Conservation (phyloP, 441 rosid genomes). For the Syzygium malaccense region DNA sequence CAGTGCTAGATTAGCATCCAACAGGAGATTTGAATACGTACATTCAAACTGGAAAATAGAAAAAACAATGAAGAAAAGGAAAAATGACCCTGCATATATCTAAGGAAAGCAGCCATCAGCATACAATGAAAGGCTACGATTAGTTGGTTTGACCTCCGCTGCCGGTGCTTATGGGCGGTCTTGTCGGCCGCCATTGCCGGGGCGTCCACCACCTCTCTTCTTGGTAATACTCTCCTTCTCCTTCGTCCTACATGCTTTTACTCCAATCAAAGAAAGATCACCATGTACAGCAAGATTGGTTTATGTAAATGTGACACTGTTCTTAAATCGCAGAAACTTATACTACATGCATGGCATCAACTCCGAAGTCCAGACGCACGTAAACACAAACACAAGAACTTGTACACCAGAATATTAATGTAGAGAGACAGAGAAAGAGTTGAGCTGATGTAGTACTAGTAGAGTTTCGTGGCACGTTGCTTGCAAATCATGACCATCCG, state of each 20-base stretch:
- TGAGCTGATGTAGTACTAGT: neutral
- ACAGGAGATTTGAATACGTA: neutral
- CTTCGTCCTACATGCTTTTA: neutral
- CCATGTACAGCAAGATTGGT: neutral
- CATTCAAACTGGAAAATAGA: neutral
- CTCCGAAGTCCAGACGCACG: neutral
- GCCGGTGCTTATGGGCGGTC: conserved; percentile 2
- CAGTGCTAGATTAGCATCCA: neutral
- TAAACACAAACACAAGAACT: neutral
- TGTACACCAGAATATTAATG: neutral
- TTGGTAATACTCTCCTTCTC: neutral
- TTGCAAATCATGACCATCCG: neutral
- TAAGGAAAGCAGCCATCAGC: neutral
- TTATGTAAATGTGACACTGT: neutral
- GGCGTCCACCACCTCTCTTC: neutral
- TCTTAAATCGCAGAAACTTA: neutral
- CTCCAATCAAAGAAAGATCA: neutral
- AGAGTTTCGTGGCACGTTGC: neutral
- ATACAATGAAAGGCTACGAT: neutral
- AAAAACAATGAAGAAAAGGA: neutral
- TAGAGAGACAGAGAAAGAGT: neutral
- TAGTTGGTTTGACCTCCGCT: neutral
- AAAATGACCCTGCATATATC: neutral
- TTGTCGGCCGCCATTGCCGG: neutral
- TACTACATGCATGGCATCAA: neutral